Percentiles rank a stretch among this genome's conserved stretches.
These are phyloP conservation scores for Ormosia semicastrata DNA, from an alignment of 306 rosid genomes.

Conservation along the genomic window DNA sequence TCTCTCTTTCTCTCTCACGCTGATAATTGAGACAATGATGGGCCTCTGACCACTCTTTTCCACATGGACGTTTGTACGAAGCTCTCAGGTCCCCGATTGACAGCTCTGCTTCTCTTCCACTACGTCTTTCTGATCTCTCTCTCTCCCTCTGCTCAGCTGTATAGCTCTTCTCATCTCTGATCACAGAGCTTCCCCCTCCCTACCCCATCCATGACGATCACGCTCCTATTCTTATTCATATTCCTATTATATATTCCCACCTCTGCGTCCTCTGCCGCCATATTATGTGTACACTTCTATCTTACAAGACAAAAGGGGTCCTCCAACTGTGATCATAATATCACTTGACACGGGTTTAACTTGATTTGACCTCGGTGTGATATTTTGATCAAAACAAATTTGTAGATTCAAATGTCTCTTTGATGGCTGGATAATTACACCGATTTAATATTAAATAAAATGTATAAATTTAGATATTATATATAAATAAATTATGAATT, in stretches of 20 bases:
- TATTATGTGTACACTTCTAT: background rate
- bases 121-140: background rate
- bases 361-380: no score
- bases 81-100: slow-evolving; percentile 29
- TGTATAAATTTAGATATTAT: no score
- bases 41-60: slow-evolving; percentile 48
- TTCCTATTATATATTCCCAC: background rate
- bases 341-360: no score
- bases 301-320: background rate
- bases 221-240: background rate
- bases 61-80: slow-evolving; percentile 44
- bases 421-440: no score
- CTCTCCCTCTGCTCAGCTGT: no score
- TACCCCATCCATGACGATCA: background rate
- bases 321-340: background rate
- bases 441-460: no score
- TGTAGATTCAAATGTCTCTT: no score
- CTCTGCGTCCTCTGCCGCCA: background rate
- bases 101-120: slow-evolving; percentile 32
- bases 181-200: no score
- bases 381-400: no score
- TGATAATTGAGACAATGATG: slow-evolving; percentile 86
- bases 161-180: background rate
- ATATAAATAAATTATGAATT: no score
- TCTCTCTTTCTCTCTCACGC: slow-evolving; percentile 14